Conservation (phyloP, 495 filamentous ascomycete species). For the Friedmanniomyces simplex region DNA sequence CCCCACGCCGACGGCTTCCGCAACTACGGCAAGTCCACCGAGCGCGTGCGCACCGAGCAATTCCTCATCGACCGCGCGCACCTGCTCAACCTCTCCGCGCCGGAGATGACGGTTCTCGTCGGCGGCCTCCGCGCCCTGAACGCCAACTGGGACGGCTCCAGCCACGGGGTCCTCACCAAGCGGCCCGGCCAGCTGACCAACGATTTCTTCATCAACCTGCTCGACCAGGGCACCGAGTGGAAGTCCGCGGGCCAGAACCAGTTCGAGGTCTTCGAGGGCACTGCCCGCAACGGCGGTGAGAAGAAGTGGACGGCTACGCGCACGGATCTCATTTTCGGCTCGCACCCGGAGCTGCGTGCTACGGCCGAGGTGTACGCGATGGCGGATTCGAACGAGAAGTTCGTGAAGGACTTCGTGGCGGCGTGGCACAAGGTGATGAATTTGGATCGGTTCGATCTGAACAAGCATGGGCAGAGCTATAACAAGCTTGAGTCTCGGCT, state of each 20-base stretch:
- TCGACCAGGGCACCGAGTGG: conserved; percentile 56
- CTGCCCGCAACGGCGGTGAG: conserved; percentile 53
- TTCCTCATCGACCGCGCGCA: conserved; percentile 58
- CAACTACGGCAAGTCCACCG: conserved; percentile 53
- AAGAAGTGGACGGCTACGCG: conserved; percentile 60
- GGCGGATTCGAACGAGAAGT: conserved; percentile 45
- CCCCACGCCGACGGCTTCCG: conserved; percentile 60
- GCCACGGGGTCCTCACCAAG: conserved; percentile 51
- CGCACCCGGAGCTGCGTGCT: conserved; percentile 60
- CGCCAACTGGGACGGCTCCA: conserved; percentile 55
- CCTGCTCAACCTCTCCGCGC: conserved; percentile 54
- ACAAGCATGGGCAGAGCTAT: not conserved
- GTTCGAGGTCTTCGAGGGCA: conserved; percentile 49
- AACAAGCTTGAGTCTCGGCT: not conserved
- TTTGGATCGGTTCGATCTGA: conserved; percentile 52
- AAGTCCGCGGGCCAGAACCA: conserved; percentile 36
- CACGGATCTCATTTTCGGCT: conserved; percentile 57
- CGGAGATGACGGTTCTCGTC: conserved; percentile 55
- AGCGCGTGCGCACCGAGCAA: conserved; percentile 51
- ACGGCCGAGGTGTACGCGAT: conserved; percentile 55
- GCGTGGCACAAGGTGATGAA: conserved; percentile 66
- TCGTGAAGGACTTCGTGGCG: conserved; percentile 57
- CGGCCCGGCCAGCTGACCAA: conserved; percentile 56
- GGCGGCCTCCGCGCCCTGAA: conserved; percentile 57
- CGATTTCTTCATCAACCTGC: conserved; percentile 66